Conservation (phyloP, 495 filamentous ascomycete genomes). For the Neurospora sublineolata region DNA sequence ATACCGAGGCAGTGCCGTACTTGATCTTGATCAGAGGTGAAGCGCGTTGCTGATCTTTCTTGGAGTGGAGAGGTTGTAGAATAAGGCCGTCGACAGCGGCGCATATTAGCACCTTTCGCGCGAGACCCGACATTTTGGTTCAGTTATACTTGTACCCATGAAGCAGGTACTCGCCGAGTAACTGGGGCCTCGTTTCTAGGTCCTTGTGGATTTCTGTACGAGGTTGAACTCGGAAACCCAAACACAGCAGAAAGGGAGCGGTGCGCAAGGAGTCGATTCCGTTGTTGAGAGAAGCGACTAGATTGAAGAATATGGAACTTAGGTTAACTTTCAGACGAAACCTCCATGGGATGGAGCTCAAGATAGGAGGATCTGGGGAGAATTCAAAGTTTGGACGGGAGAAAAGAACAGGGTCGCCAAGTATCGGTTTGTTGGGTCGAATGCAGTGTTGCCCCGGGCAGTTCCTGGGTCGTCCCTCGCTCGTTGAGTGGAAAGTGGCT, state of each 20-base stretch:
- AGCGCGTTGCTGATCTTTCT: constrained; percentile 36
- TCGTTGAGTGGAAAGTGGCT: not conserved
- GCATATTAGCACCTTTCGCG: constrained; percentile 68
- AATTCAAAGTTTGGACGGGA: not conserved
- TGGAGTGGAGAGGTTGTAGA: constrained; percentile 54
- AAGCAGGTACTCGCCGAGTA: constrained; percentile 3
- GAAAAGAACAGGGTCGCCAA: not conserved
- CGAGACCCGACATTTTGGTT: constrained; percentile 56
- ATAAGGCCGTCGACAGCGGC: constrained; percentile 80
- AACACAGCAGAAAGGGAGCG: not conserved
- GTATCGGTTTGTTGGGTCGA: not conserved
- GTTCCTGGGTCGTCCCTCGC: not conserved
- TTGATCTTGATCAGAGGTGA: constrained; percentile 50
- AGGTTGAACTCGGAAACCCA: not conserved
- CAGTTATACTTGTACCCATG: constrained; percentile 4
- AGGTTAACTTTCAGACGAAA: not conserved
- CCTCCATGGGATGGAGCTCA: not conserved
- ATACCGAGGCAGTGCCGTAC: constrained; percentile 55
- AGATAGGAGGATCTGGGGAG: not conserved
- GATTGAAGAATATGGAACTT: not conserved
- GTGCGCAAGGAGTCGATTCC: not conserved
- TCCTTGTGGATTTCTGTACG: not conserved
- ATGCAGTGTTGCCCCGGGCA: not conserved
- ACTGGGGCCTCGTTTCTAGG: not conserved
- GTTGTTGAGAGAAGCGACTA: not conserved